Base-by-base conservation (phyloP, 1,139 yeast species). In the Blastobotrys petasosporus region DNA sequence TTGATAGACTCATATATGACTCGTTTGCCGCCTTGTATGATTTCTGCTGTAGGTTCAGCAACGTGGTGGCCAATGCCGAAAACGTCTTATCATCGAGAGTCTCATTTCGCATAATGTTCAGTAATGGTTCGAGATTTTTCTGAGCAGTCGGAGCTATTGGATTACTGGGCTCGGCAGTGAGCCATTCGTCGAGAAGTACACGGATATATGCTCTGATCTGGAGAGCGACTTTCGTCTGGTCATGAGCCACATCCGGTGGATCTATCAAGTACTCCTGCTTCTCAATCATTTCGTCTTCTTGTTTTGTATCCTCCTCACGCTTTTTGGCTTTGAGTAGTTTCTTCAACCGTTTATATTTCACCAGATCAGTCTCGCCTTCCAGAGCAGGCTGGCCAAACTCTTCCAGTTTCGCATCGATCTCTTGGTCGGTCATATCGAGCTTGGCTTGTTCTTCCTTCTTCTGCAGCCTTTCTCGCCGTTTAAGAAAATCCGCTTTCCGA, bases 1-100 rank as follows among this genome's bases (percentile, higher is more conserved):
- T 81, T 58, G 94, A 82, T 52, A 87, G 67, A 53, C 82, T 77
- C 73, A 85, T 70, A 60, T 87, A 87, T 33, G 81, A 72, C 56
- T 84, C 86, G 51, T 77, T 77, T 3, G 95, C 90, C 44, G 69
- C 69, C 34, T 68, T 65, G 55, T 63, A 80, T 32, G 82, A 72
- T 13, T 66, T 60, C 9, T 66, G 61, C 62, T 87, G 95, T 16
- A 85, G 45, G 56, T 82, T 73, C 57, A 75, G 72, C 6, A 82
- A 57, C 1, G 84, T 75, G 0, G 87, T 81, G 1, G 80, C 69
- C 17, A 87, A 63, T 0, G 85, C 76, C 0, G 75, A 74, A 37
- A 80, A 63, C 61, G 82, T 65, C 20, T 70, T 75, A 4, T 61
- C 62, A 2, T 57, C 57, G 1, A 87, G 60, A 15, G 66, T 68